Base-by-base conservation (phyloP, 495 filamentous ascomycete genomes). In the Hypoxylon subgilvum region DNA sequence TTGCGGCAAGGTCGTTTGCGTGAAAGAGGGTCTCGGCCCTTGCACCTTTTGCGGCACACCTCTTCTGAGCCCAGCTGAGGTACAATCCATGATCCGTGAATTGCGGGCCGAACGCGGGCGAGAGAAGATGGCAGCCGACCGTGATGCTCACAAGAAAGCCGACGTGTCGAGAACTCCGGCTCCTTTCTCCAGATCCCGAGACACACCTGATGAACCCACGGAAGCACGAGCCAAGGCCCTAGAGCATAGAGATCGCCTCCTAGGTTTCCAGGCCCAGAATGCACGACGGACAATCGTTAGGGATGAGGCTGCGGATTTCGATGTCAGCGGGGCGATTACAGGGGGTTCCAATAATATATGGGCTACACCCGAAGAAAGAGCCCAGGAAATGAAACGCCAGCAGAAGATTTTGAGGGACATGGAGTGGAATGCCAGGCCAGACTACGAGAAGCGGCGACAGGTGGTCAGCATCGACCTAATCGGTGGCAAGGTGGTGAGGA, bases 1-100 rank as follows among this genome's bases (percentile, higher is more conserved):
- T 59, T 98, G 94, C 69, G 94, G 94, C 46, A 96, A 97, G 72
- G 91, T 98, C n/a, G 87, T 97, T 46, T 98, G 94, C 71, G 84
- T 96, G 9, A 89, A 95, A 63, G 91, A 98, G 67, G 94, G 94
- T 1, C 79, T 96, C 2, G 94, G 93, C 1, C 94, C 94, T 1
- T 98, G 94, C 69, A 97, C 94, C 5, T 97, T 95, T 66, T 98
- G 94, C 76, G 80, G 79, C 2, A 76, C 79, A 2, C 86, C 91
- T 0, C 77, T 98, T 6, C 75, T 98, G 2, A 85, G 80, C 28
- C 68, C 81, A 1, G 72, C 79, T 1, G 91, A 97, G 47, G 80
- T 96, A 8, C 87, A 92, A 45, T 79, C 77, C 43, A 96, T 98
- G 86, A 89, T 97, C 38, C 81, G 82, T n/a, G 84, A 88, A 45